A percentile compares a stretch with the other conserved stretches of the same genome.
Evolutionary conservation across 768 basidiomycete species (phyloP).

Genomic region (Pisolithus sp.): DNA sequence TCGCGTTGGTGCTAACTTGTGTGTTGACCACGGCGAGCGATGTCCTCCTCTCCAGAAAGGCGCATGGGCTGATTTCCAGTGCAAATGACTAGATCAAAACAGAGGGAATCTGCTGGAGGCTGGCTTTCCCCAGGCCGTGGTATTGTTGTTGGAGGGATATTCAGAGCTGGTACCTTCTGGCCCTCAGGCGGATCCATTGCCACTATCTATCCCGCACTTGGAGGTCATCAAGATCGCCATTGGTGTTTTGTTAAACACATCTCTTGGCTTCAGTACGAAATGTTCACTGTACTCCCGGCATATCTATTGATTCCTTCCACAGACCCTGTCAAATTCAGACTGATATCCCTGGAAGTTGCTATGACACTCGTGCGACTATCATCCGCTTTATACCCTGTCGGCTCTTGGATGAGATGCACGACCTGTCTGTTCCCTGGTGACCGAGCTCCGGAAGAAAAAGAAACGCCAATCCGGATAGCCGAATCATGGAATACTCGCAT

Average conservation of each 20-base stretch:
- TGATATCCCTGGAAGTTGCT: slow-evolving; percentile 65
- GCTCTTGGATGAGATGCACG: slow-evolving; percentile 47
- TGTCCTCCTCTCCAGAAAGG: neutral
- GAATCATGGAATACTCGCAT: slow-evolving; percentile 65
- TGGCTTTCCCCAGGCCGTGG: slow-evolving; percentile 59
- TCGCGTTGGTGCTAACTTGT: slow-evolving; percentile 75
- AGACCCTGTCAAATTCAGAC: slow-evolving; percentile 68
- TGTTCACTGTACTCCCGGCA: neutral
- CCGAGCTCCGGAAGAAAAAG: slow-evolving; percentile 11
- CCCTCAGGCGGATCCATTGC: slow-evolving; percentile 35
- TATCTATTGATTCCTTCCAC: slow-evolving; percentile 5
- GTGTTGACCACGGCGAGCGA: slow-evolving; percentile 71
- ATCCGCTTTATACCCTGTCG: slow-evolving; percentile 65
- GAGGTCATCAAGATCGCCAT: slow-evolving; percentile 71
- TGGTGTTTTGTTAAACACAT: slow-evolving; percentile 73
- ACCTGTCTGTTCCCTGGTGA: slow-evolving; percentile 19
- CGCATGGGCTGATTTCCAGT: slow-evolving; percentile 4
- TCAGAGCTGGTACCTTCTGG: slow-evolving; percentile 36
- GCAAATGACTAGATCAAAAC: slow-evolving; percentile 55
- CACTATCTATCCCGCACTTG: slow-evolving; percentile 55
- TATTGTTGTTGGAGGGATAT: slow-evolving; percentile 66
- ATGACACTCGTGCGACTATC: slow-evolving; percentile 64
- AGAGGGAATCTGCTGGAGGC: slow-evolving; percentile 64
- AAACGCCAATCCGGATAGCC: slow-evolving; percentile 22
- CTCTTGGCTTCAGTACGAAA: slow-evolving; percentile 65